Evolutionary conservation across 2,329 filamentous ascomycete genomes (phyloP).

Genomic region (Ophiostoma ulmi): DNA sequence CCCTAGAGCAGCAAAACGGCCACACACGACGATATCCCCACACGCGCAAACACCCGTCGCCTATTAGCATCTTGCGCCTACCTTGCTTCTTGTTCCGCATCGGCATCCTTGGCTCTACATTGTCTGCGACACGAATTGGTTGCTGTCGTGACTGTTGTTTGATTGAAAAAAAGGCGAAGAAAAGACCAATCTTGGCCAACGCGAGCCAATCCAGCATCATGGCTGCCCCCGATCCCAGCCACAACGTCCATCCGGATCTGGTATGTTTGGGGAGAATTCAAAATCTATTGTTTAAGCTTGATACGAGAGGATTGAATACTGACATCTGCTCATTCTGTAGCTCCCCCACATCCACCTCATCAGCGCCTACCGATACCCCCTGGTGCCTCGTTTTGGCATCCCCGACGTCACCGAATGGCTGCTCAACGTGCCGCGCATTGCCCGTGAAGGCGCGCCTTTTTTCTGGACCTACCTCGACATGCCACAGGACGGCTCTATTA

Average conservation of each 20-base stretch:
- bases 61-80: neutral
- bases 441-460: slow-evolving; percentile 78
- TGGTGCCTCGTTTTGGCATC: slow-evolving; percentile 63
- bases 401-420: slow-evolving; percentile 80
- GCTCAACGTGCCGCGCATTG: slow-evolving; percentile 75
- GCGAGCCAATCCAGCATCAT: slow-evolving; percentile 22
- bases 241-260: slow-evolving; percentile 35
- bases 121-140: neutral
- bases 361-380: slow-evolving; percentile 75
- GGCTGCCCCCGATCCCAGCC: slow-evolving; percentile 34
- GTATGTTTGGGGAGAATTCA: slow-evolving; percentile 26
- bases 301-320: neutral
- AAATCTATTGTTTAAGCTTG: neutral
- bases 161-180: neutral
- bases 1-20: slow-evolving; percentile 16
- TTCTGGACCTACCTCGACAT: slow-evolving; percentile 88
- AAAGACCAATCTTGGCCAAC: neutral
- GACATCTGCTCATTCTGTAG: slow-evolving; percentile 41
- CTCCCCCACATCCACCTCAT: slow-evolving; percentile 86
- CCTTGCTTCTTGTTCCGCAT: neutral
- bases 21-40: slow-evolving; percentile 15
- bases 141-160: slow-evolving; percentile 3
- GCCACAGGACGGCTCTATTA: slow-evolving; percentile 73
- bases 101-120: neutral
- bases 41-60: slow-evolving; percentile 15